Evolutionary conservation across 352 stramenopile genomes (phyloP).

Genomic region (Phytophthora constricta): DNA sequence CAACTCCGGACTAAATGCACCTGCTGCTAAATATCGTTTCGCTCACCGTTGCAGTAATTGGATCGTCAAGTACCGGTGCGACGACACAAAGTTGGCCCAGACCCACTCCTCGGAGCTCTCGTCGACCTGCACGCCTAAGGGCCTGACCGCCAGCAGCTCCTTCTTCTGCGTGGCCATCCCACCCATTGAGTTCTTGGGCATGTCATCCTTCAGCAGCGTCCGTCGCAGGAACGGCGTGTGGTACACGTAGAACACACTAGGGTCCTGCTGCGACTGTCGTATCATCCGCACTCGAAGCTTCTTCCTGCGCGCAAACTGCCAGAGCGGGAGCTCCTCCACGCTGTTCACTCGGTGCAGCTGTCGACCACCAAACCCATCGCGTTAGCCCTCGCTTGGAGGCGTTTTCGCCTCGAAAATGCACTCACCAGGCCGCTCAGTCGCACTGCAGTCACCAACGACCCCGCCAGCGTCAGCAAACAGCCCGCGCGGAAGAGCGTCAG

Average conservation of each 20-base stretch:
- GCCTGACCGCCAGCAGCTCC: slow-evolving; percentile 65
- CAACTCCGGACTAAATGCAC: neutral
- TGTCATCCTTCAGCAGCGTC: slow-evolving; percentile 59
- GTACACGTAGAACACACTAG: slow-evolving; percentile 85
- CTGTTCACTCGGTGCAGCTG: slow-evolving; percentile 58
- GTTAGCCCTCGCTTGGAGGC: neutral
- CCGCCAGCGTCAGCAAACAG: slow-evolving; percentile 50
- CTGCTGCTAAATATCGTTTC: neutral
- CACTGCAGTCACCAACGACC: slow-evolving; percentile 50
- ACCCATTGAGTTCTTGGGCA: slow-evolving; percentile 39
- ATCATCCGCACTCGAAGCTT: slow-evolving; percentile 79
- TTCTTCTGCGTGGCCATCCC: slow-evolving; percentile 17
- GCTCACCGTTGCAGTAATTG: slow-evolving; percentile 65
- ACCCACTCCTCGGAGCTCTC: slow-evolving; percentile 74
- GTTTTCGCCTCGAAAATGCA: neutral
- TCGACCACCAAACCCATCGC: neutral
- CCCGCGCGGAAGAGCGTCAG: slow-evolving; percentile 70
- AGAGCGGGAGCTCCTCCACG: slow-evolving; percentile 68
- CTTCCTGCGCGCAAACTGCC: slow-evolving; percentile 70
- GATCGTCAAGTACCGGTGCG: slow-evolving; percentile 69
- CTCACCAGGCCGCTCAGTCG: slow-evolving; percentile 65
- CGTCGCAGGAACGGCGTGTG: slow-evolving; percentile 77
- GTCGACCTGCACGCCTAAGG: slow-evolving; percentile 79
- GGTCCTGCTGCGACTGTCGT: slow-evolving; percentile 63
- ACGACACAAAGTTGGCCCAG: slow-evolving; percentile 68